Conservation (phyloP, 352 stramenopile genomes). For the Thalassiosira livingstoniorum region DNA sequence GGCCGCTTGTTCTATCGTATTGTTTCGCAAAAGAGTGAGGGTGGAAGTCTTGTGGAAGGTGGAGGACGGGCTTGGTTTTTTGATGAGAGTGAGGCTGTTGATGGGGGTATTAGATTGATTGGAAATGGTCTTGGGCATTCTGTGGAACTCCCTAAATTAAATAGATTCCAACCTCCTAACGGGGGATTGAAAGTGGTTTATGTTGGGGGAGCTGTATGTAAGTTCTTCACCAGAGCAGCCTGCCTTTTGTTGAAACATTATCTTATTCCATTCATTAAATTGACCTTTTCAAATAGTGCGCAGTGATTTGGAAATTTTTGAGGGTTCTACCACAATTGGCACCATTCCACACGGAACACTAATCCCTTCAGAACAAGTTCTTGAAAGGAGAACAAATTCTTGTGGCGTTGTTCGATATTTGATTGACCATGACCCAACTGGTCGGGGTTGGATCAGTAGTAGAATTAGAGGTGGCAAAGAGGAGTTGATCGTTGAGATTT, state of each 20-base stretch:
- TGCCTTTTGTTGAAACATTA: too few species aligned
- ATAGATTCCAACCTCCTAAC: constrained; percentile 86
- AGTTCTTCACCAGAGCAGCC: too few species aligned
- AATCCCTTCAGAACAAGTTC: constrained; percentile 77
- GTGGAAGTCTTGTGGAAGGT: constrained; percentile 90
- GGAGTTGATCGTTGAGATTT: constrained; percentile 84
- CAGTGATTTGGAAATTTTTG: constrained; percentile 87
- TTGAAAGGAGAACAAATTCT: constrained; percentile 86
- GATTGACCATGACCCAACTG: constrained; percentile 71
- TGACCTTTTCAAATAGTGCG: constrained; percentile 65
- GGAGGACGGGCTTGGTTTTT: constrained; percentile 92
- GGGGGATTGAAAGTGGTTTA: constrained; percentile 83
- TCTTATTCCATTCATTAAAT: not conserved
- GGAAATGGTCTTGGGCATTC: constrained; percentile 85
- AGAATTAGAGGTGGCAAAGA: constrained; percentile 86
- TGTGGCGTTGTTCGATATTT: constrained; percentile 86
- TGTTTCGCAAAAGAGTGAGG: constrained; percentile 96
- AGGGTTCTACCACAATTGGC: constrained; percentile 82
- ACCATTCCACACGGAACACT: constrained; percentile 79
- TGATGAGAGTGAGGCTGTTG: constrained; percentile 91
- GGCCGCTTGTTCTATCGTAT: constrained; percentile 94
- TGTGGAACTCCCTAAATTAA: constrained; percentile 90
- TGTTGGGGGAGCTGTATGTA: constrained; percentile 76
- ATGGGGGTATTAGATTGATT: constrained; percentile 78
- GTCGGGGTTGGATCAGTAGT: constrained; percentile 86